Conservation (phyloP, 129 eudicot species). For the Tagetes patula region DNA sequence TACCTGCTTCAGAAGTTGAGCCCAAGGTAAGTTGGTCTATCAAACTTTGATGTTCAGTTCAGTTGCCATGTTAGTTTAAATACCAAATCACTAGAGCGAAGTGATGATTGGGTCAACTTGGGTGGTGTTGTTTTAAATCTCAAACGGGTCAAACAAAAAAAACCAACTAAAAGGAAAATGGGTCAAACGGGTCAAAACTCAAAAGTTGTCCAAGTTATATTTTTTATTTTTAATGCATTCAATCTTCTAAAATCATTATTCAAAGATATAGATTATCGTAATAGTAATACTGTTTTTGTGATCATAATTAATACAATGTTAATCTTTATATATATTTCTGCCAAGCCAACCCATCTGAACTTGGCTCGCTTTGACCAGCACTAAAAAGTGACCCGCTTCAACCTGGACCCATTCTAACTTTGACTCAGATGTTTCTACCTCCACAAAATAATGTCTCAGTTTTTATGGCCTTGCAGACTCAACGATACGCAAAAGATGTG, state of each 20-base stretch:
- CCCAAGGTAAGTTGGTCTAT: slow-evolving; percentile 47
- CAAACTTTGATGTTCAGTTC: slow-evolving; percentile 13
- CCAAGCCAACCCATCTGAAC: not conserved
- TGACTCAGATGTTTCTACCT: not conserved
- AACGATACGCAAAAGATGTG: slow-evolving; percentile 71
- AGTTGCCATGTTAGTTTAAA: slow-evolving; percentile 14
- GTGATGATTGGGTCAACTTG: not conserved
- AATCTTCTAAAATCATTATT: not conserved
- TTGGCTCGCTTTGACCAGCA: not conserved
- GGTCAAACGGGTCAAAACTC: not conserved
- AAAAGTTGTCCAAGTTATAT: not conserved
- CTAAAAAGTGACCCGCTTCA: not conserved
- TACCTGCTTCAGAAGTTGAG: slow-evolving; percentile 66
- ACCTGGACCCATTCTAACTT: not conserved
- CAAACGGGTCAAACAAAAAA: not conserved
- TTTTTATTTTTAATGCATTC: not conserved
- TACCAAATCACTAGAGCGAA: not conserved
- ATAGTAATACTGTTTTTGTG: not conserved
- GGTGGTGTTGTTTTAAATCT: not conserved
- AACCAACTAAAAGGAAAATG: slow-evolving; percentile 9
- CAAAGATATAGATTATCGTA: not conserved
- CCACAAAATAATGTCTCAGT: not conserved
- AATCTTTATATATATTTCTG: not conserved
- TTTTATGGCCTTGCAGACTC: slow-evolving; percentile 53
- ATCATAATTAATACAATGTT: not conserved